Base-by-base conservation (phyloP, 352 stramenopile genomes). In the Peronospora destructor region DNA sequence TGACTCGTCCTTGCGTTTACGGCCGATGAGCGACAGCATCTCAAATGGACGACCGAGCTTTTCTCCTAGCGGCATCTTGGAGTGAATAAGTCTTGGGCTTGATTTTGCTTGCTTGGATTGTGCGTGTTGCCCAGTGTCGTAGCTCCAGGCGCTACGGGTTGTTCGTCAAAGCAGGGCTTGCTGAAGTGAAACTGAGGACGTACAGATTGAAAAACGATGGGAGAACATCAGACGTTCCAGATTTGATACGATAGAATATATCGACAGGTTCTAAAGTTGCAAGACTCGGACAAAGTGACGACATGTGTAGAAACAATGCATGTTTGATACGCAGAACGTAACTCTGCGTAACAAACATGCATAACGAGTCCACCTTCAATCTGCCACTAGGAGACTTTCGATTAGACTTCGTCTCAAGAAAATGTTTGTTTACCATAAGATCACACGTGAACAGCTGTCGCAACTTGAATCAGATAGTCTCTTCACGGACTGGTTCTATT, bases 21-120 rank as follows among this genome's bases (percentile, higher is more conserved):
- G 71, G 21, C 76, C 68, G 6, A 79, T 59, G 28, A 87, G 73
- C 17, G 73, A 84, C 14, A 87, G 61, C 47, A 87, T 38, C 67
- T 85, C 73, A 40, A 87, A 87, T 30, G 71, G 67, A 37, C 66
- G 65, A 32, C 68, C 64, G 11, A 77, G 62, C 50, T 78, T 81
- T 17, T 81, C 71, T 55, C 71, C 69, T 4, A 81, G 50, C 47
- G 71, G 65, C 71, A 81, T 81, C 45, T 41, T 59, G 30, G 13
- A 11, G n/a, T 38, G 33, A 36, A 3, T 1, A n/a, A 4, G 33
- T 2, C 4, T 21, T 38, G 23, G 0, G 23, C 23, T 26, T 4
- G 23, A 6, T 1, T 26, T 26, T n/a, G 19, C 3, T 26, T 26
- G 23, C 23, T 26, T 26, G 23, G 23, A 3, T 6, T 1, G 23